A percentile compares a stretch with the other conserved stretches of the same genome.
These are phyloP conservation scores for Monosporozyma servazzii DNA, from an alignment of 805 yeast species.

Conservation along the genomic window DNA sequence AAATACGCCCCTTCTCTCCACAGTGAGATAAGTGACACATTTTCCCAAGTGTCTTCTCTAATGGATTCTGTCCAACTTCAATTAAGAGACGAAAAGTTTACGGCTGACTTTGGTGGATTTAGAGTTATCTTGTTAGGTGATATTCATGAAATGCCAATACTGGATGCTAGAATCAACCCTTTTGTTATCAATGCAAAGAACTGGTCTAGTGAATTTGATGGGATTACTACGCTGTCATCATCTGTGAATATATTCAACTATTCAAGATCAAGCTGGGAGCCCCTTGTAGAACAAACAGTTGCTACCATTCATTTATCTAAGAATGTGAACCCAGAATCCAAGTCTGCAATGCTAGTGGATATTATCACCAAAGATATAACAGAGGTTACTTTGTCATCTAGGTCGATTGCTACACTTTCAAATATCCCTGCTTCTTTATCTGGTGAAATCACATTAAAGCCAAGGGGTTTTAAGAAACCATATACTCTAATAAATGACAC, in stretches of 20 bases:
- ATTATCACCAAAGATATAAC: slow-evolving; percentile 67
- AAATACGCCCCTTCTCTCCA: slow-evolving; percentile 59
- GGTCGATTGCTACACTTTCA: slow-evolving; percentile 68
- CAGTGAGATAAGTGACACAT: slow-evolving; percentile 15
- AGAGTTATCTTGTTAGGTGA: slow-evolving; percentile 82
- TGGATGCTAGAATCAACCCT: slow-evolving; percentile 66
- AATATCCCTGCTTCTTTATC: slow-evolving; percentile 54
- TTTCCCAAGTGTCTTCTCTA: slow-evolving; percentile 31
- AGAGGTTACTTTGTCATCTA: slow-evolving; percentile 72
- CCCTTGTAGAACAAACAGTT: slow-evolving; percentile 82
- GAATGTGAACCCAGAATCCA: slow-evolving; percentile 29
- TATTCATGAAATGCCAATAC: slow-evolving; percentile 79
- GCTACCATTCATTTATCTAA: slow-evolving; percentile 61
- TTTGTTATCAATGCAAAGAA: slow-evolving; percentile 61
- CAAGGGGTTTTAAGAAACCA: slow-evolving; percentile 76
- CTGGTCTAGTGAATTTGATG: slow-evolving; percentile 80
- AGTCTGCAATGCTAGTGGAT: slow-evolving; percentile 48
- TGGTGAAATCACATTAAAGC: slow-evolving; percentile 43
- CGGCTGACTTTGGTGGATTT: slow-evolving; percentile 61
- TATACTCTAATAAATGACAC: slow-evolving; percentile 76
- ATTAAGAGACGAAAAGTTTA: slow-evolving; percentile 59
- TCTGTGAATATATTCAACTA: slow-evolving; percentile 75
- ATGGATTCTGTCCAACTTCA: slow-evolving; percentile 31
- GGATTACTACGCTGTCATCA: slow-evolving; percentile 55
- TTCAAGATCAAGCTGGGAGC: slow-evolving; percentile 91